Base-by-base conservation (phyloP, 257 asterid genomes). In the Solanum ossicruentum region DNA sequence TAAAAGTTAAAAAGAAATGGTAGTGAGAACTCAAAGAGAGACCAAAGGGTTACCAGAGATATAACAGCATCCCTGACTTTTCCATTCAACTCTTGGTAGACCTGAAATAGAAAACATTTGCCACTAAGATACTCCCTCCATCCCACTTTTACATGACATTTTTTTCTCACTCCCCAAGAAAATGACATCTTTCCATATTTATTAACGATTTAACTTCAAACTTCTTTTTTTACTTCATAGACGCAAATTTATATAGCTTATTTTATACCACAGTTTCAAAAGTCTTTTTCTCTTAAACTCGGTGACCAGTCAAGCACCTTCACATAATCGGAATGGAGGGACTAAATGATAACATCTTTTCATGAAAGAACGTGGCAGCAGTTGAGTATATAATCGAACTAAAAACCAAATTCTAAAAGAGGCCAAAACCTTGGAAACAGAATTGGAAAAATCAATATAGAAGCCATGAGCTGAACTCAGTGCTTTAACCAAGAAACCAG, bases 11-110 rank as follows among this genome's bases (percentile, higher is more conserved):
- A 32, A 82, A 32, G 12, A 32, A 55, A 28, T 49, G 54, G 60
- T 47, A 47, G 7, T 36, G 66, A 45, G 80, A 84, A 23, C 70
- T 51, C 13, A 79, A 83, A 78, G 20, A 21, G 80, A 57, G 58
- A 49, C 69, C 55, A 81, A 41, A 79, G 77, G 80, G 93, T 83
- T 91, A 97, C 99, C 94, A 97, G 88, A 73, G 98, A 94, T 86
- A 95, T 95, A 84, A 97, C 98, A 85, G 99, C 99, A 91, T 91
- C 99, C 90, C 94, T 93, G 49, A 92, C 99, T 92, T 94, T 93
- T 49, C 89, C 96, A 86, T 90, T 91, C 80, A 95, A 84, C 89
- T 97, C 99, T 78, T 79, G 84, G 90, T 97, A 97, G 65, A 97
- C 99, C 99, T 97, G 92, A 88, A 86, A 86, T 71, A 71, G 66